A percentile compares a stretch with the other conserved stretches of the same genome.
phyloP scores from a whole-genome alignment of 2,329 filamentous ascomycete genomes.

The Teratosphaeria epicoccoides region DNA sequence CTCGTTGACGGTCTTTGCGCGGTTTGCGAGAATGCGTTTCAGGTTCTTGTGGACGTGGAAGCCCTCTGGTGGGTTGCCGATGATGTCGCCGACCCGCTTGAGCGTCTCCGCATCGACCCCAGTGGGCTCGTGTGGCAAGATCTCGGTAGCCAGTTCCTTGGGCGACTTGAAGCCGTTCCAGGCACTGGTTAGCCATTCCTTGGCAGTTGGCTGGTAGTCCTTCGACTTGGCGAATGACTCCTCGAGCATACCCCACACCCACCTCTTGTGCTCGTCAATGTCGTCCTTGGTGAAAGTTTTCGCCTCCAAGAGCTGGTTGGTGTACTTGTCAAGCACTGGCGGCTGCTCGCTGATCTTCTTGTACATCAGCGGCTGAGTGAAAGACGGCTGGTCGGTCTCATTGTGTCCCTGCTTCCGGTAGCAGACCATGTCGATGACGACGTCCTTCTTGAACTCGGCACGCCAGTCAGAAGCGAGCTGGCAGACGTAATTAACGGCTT shows the following conservation, averaged over 20 bases:
- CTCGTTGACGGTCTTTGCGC: conserved; percentile 84
- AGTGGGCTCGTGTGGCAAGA: conserved; percentile 83
- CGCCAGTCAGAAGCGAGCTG: conserved; percentile 96
- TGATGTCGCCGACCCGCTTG: conserved; percentile 70
- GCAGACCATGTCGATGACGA: conserved; percentile 96
- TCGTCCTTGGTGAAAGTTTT: conserved; percentile 96
- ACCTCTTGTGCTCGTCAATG: conserved; percentile 97
- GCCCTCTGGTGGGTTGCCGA: conserved; percentile 68
- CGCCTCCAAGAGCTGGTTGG: conserved; percentile 80
- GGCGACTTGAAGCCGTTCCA: conserved; percentile 99
- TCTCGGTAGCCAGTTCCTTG: conserved; percentile 90
- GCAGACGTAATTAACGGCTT: conserved; percentile 96
- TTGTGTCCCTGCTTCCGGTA: conserved; percentile 99
- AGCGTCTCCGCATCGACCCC: conserved; percentile 63
- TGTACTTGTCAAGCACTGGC: conserved; percentile 80
- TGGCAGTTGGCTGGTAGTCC: conserved; percentile 90
- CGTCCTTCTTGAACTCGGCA: conserved; percentile 95
- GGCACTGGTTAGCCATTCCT: conserved; percentile 96
- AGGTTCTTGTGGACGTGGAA: conserved; percentile 91
- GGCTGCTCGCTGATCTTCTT: conserved; percentile 84
- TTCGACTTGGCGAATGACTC: conserved; percentile 96
- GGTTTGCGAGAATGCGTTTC: conserved; percentile 83
- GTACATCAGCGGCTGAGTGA: conserved; percentile 99
- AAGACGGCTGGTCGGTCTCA: conserved; percentile 97
- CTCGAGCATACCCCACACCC: conserved; percentile 98